Base-by-base conservation (phyloP, 352 stramenopile genomes). In the Globisporangium takayamanum region DNA sequence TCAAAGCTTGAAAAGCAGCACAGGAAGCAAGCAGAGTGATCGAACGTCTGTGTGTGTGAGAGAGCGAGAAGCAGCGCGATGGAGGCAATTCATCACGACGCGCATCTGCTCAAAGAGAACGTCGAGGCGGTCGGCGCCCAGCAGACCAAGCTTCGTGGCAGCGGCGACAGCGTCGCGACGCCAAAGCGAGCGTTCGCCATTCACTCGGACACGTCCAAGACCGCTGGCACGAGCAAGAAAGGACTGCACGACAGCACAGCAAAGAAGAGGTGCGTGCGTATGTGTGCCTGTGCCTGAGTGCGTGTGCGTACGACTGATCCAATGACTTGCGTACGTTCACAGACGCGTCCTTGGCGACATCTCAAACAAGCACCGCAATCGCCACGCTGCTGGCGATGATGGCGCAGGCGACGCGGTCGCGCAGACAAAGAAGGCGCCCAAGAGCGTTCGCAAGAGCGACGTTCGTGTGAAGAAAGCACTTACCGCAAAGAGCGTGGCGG, bases 51-150 rank as follows among this genome's bases (percentile, higher is more conserved):
- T 5, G 18, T 28, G 44, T 20, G n/a, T 28, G 16, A 55, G 10
- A 42, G 44, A 44, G 20, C 20, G 8, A 52, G 22, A 33, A 55
- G 45, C 45, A 60, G 33, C 28, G 15, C 26, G 48, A 92, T 89
- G 78, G 76, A 87, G 55, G 69, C 75, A 50, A 54, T 87, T 25
- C 52, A 39, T 12, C 52, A 59, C 16, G 62, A 53, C 11, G 63
- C 71, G 14, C 56, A 81, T 33, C 67, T 78, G 45, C 78, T 88
- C 55, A 92, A 92, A 60, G 81, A 92, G 69, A 92, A 92, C 63
- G 68, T 88, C 58, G 72, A 87, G 51, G 61, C 54, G 16, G 66
- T 56, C 22, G 55, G 67, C 53, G 51, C 55, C 12, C 39, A 60
- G 52, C 7, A 37, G 10, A 51, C 45, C 60, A 87, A 84, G 55